Evolutionary conservation across 2,329 filamentous ascomycete species (phyloP).

Genomic region (Knoxdaviesia proteae): DNA sequence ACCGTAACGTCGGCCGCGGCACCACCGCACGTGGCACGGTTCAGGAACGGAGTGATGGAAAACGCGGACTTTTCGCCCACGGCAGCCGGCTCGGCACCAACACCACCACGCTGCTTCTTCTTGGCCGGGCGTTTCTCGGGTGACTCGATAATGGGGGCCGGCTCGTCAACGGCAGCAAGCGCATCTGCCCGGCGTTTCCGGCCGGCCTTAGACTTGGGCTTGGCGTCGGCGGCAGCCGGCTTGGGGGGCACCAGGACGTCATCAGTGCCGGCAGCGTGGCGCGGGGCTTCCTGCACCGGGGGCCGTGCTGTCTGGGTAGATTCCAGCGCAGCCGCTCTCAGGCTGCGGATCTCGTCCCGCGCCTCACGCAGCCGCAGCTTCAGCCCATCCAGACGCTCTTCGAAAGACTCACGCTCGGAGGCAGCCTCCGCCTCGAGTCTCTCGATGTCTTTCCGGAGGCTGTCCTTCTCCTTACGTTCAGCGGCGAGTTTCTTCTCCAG

Average conservation of each 20-base stretch:
- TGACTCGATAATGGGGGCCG: conserved; percentile 19
- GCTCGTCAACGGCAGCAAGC: conserved; percentile 19
- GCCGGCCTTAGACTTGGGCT: conserved; percentile 9
- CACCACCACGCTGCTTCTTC: conserved; percentile 33
- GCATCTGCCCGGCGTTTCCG: conserved; percentile 27
- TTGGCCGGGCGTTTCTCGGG: conserved; percentile 19
- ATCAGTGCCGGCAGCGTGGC: neutral
- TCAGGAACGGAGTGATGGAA: conserved; percentile 85
- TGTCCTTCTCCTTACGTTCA: conserved; percentile 25
- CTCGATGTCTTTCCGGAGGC: conserved; percentile 22
- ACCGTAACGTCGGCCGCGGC: conserved; percentile 3
- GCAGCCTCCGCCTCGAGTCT: conserved; percentile 39
- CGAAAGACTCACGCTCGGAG: conserved; percentile 39
- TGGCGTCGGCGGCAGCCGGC: conserved; percentile 11
- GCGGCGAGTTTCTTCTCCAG: conserved; percentile 14
- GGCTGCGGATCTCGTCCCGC: conserved; percentile 17
- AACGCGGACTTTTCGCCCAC: conserved; percentile 79
- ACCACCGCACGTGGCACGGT: conserved; percentile 39
- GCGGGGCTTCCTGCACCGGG: conserved; percentile 15
- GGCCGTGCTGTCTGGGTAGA: conserved; percentile 8
- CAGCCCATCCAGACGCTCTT: conserved; percentile 49
- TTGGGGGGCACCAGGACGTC: conserved; percentile 9
- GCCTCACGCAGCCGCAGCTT: conserved; percentile 51
- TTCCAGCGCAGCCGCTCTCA: conserved; percentile 9
- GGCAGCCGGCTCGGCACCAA: conserved; percentile 28